phyloP scores from a whole-genome alignment of 2,329 filamentous ascomycete species.

The Fusarium praegraminearum region DNA sequence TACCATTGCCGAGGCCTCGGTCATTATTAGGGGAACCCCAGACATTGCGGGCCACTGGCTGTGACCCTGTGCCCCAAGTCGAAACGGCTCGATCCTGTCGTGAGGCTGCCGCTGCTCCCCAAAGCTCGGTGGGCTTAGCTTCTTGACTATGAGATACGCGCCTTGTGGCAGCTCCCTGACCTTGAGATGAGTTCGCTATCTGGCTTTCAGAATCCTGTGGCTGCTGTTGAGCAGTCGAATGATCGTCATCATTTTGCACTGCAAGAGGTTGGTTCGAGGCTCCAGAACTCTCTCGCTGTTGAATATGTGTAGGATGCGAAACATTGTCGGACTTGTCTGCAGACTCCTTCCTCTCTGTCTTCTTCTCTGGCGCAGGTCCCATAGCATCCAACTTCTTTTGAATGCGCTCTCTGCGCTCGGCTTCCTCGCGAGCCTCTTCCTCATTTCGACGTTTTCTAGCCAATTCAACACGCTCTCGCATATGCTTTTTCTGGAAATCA shows the following conservation, averaged over 20 bases:
- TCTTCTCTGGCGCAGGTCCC: slow-evolving; percentile 72
- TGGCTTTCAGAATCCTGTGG: slow-evolving; percentile 33
- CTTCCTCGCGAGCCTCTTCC: slow-evolving; percentile 78
- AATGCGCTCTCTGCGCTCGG: slow-evolving; percentile 77
- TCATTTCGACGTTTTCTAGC: slow-evolving; percentile 76
- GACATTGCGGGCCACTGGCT: slow-evolving; percentile 68
- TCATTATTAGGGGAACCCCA: slow-evolving; percentile 82
- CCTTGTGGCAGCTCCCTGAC: slow-evolving; percentile 38
- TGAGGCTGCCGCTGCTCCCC: slow-evolving; percentile 54
- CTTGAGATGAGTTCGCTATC: slow-evolving; percentile 26
- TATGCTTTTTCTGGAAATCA: slow-evolving; percentile 76
- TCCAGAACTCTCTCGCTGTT: slow-evolving; percentile 49
- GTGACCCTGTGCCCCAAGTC: slow-evolving; percentile 62
- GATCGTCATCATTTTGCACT: slow-evolving; percentile 34
- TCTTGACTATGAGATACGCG: slow-evolving; percentile 52
- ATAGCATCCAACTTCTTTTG: slow-evolving; percentile 78
- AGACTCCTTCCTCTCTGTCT: slow-evolving; percentile 65
- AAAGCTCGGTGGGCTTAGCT: slow-evolving; percentile 51
- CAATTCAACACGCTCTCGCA: slow-evolving; percentile 77
- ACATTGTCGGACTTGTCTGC: slow-evolving; percentile 57
- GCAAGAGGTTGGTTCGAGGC: slow-evolving; percentile 19
- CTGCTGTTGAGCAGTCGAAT: slow-evolving; percentile 5
- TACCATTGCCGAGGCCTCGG: slow-evolving; percentile 80
- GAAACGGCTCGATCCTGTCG: slow-evolving; percentile 61
- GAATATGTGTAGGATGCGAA: slow-evolving; percentile 51